phyloP scores from a whole-genome alignment of 2,329 filamentous ascomycete genomes.

The Diplodia sapinea region DNA sequence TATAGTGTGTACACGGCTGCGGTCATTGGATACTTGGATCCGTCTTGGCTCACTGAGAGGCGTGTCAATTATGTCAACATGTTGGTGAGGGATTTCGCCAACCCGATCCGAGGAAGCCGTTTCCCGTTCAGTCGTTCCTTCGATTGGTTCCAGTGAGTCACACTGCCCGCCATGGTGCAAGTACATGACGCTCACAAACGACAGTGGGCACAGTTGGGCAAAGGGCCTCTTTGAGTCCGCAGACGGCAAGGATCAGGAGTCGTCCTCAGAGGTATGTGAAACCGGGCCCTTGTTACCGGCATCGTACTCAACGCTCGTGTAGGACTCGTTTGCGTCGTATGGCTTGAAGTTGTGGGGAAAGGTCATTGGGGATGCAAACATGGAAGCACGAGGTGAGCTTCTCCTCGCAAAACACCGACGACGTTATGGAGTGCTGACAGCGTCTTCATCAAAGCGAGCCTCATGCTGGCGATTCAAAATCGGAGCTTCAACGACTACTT shows the following conservation, averaged over 20 bases:
- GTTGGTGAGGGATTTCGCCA: slow-evolving; percentile 82
- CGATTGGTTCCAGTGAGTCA: slow-evolving; percentile 74
- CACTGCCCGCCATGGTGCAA: background rate
- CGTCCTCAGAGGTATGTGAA: slow-evolving; percentile 71
- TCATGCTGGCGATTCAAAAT: slow-evolving; percentile 81
- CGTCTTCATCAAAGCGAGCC: slow-evolving; percentile 57
- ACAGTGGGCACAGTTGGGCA: slow-evolving; percentile 84
- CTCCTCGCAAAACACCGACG: background rate
- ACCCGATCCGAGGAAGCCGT: slow-evolving; percentile 69
- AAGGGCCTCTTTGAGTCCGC: slow-evolving; percentile 75
- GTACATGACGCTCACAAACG: background rate
- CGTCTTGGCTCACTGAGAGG: slow-evolving; percentile 68
- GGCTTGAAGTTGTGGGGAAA: slow-evolving; percentile 94
- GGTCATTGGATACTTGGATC: slow-evolving; percentile 81
- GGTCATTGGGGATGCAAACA: slow-evolving; percentile 72
- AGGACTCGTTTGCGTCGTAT: slow-evolving; percentile 80
- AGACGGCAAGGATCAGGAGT: slow-evolving; percentile 88
- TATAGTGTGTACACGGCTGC: slow-evolving; percentile 70
- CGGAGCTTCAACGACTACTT: slow-evolving; percentile 82
- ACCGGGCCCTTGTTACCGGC: background rate
- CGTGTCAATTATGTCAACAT: slow-evolving; percentile 85
- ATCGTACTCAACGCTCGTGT: background rate
- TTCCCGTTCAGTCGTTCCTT: slow-evolving; percentile 78
- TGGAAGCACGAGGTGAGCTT: slow-evolving; percentile 68
- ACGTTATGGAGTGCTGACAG: background rate